Conservation (phyloP, 768 basidiomycete species). For the Lactifluus echinatus region DNA sequence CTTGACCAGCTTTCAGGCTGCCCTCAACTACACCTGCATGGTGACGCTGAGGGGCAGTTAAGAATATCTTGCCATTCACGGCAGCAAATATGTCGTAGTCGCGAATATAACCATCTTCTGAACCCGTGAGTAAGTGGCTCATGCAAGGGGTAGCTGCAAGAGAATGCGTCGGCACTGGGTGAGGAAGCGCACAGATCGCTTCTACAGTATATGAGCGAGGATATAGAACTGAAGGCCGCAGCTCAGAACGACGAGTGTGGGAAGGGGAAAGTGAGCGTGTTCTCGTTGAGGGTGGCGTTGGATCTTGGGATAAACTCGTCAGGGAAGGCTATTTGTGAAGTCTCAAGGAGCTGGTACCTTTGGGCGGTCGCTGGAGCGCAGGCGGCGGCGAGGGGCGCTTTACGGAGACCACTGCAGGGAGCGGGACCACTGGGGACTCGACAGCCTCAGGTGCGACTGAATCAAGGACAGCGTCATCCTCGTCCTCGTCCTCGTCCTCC, state of each 20-base stretch:
- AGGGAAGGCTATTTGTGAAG: background rate
- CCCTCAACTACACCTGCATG: slow-evolving; percentile 90
- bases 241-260: slow-evolving; percentile 38
- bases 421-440: slow-evolving; percentile 34
- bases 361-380: slow-evolving; percentile 18
- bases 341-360: slow-evolving; percentile 6
- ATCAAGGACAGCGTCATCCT: slow-evolving; percentile 48
- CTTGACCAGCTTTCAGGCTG: slow-evolving; percentile 80
- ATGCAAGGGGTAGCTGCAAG: slow-evolving; percentile 80
- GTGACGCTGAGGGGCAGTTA: slow-evolving; percentile 82
- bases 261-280: slow-evolving; percentile 44
- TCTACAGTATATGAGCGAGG: slow-evolving; percentile 78
- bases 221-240: slow-evolving; percentile 29
- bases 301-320: slow-evolving; percentile 21
- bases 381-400: slow-evolving; percentile 25
- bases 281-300: slow-evolving; percentile 30
- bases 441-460: background rate
- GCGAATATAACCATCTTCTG: slow-evolving; percentile 88
- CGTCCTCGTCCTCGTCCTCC: slow-evolving; percentile 33
- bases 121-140: slow-evolving; percentile 83
- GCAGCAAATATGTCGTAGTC: slow-evolving; percentile 87
- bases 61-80: slow-evolving; percentile 78
- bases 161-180: slow-evolving; percentile 82
- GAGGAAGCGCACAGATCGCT: slow-evolving; percentile 85
- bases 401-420: slow-evolving; percentile 23